Evolutionary conservation across 2,329 filamentous ascomycete genomes (phyloP), one percentile per base, ranked within the genome.

Genomic region (Fusarium penzigii): DNA sequence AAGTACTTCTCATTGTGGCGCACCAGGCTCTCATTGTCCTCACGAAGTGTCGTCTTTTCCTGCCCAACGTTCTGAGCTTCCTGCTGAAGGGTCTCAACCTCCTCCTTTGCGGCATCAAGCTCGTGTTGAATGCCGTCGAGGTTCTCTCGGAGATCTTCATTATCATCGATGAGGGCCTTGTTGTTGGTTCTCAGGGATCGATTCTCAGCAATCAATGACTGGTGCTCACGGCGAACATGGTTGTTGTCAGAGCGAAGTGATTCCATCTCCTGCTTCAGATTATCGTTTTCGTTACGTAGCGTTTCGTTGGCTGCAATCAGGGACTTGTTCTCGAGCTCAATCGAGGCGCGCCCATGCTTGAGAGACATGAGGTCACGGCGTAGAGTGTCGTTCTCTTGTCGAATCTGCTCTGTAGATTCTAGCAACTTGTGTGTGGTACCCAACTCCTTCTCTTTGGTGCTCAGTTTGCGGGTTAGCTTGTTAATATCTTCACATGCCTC

Each of bases 401-500:
- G 71, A 29, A 73, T 59, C 49, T 76, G 70, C 20, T 73, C 69
- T 2, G 73, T 72, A 6, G 70, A 70, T 51, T 75, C 74, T 2
- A 76, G 66, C 56, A 73, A 72, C 44, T 68, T 72, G 32, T 75
- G 74, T 1, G 73, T 72, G 14, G 69, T 72, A 43, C 74, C 72
- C 9, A 78, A 58, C 49, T 77, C 74, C 55, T 72, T 75, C 49
- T 75, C 71, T 48, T 70, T 73, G 17, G 65, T 62, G 46, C 70
- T 74, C 14, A 78, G 61, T 58, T 75, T 75, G 17, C 72, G 68
- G 36, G 75, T 77, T 25, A 77, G 71, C 52, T 77, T 76, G 58
- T 77, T 81, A 58, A 82, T 81, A 34, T 81, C 83, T 43, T 79
- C 76, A 39, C 82, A 85, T 5, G 84, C 84, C 46, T 84, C 77